Percentiles rank a stretch among this genome's conserved stretches.
Evolutionary conservation across 1,139 yeast genomes (phyloP).

Genomic region (Candida sanyaensis): DNA sequence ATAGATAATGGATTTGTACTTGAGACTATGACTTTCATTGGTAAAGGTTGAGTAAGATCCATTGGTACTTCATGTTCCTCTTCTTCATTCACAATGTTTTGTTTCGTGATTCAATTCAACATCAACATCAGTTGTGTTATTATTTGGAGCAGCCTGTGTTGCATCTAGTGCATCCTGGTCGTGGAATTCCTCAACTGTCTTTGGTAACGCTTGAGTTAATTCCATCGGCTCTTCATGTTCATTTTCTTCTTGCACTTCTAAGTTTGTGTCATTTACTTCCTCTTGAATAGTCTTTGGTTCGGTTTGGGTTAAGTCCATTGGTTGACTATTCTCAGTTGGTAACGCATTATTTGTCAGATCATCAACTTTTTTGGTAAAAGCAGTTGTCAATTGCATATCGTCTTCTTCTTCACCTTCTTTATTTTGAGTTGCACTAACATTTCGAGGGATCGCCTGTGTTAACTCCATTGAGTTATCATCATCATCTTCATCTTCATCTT

Average conservation of each 20-base stretch:
- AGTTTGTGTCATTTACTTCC: not conserved
- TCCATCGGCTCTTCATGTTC: conserved; percentile 4
- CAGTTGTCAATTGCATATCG: conserved; percentile 6
- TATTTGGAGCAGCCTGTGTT: not conserved
- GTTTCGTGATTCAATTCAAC: not conserved
- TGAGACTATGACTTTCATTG: not conserved
- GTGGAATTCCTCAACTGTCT: not conserved
- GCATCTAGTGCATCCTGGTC: too few species aligned
- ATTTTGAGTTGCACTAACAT: not conserved
- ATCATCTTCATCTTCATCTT: conserved; percentile 8
- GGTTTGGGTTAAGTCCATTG: conserved; percentile 19
- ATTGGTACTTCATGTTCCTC: not conserved
- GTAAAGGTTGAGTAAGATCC: conserved; percentile 3
- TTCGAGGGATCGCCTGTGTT: conserved; percentile 14
- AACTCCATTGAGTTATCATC: conserved; percentile 15
- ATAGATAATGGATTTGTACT: not conserved
- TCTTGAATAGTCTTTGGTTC: not conserved
- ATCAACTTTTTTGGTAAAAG: not conserved
- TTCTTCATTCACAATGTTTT: too few species aligned
- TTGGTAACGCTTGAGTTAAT: not conserved
- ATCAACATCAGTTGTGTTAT: not conserved
- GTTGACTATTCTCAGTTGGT: not conserved
- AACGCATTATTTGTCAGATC: not conserved
- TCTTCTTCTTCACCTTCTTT: not conserved
- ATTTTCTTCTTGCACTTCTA: not conserved